Percentiles rank a stretch among this genome's conserved stretches.
Evolutionary conservation across 352 stramenopile species (phyloP).

Genomic region (Phytophthora tubulina): DNA sequence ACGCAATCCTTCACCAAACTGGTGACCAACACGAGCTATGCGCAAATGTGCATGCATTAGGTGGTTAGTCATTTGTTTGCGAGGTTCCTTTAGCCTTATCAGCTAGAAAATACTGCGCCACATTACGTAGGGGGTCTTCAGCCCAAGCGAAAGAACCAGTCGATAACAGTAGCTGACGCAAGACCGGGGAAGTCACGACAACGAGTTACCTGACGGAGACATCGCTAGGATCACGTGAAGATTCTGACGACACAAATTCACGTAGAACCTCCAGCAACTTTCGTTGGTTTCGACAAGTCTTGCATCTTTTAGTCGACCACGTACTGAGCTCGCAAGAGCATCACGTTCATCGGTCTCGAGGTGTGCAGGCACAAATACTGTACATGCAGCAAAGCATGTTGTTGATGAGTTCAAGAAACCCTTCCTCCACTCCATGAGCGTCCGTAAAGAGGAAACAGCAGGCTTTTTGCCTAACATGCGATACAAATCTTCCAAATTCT

Average conservation of each 20-base stretch:
- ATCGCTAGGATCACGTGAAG: conserved; percentile 96
- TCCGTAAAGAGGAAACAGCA: conserved; percentile 98
- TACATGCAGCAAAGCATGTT: conserved; percentile 92
- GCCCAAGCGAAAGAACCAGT: conserved; percentile 98
- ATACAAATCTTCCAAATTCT: conserved; percentile 96
- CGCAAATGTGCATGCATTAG: conserved; percentile 93
- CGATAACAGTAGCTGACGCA: conserved; percentile 94
- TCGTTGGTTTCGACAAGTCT: conserved; percentile 93
- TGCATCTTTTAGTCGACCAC: conserved; percentile 89
- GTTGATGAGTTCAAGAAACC: conserved; percentile 97
- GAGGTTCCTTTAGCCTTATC: conserved; percentile 92
- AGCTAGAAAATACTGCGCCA: conserved; percentile 94
- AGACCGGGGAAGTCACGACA: conserved; percentile 96
- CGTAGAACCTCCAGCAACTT: conserved; percentile 96
- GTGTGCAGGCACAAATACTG: conserved; percentile 85
- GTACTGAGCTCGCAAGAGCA: conserved; percentile 81
- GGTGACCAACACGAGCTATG: conserved; percentile 89
- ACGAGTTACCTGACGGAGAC: conserved; percentile 93
- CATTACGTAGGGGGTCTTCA: conserved; percentile 92
- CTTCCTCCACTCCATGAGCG: conserved; percentile 95
- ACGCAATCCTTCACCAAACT: conserved; percentile 93
- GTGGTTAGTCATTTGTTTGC: conserved; percentile 85
- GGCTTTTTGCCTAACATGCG: conserved; percentile 84
- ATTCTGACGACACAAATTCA: conserved; percentile 93
- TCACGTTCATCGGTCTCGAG: conserved; percentile 95